Base-by-base conservation (phyloP, 495 filamentous ascomycete genomes). In the Annulohypoxylon stygium region DNA sequence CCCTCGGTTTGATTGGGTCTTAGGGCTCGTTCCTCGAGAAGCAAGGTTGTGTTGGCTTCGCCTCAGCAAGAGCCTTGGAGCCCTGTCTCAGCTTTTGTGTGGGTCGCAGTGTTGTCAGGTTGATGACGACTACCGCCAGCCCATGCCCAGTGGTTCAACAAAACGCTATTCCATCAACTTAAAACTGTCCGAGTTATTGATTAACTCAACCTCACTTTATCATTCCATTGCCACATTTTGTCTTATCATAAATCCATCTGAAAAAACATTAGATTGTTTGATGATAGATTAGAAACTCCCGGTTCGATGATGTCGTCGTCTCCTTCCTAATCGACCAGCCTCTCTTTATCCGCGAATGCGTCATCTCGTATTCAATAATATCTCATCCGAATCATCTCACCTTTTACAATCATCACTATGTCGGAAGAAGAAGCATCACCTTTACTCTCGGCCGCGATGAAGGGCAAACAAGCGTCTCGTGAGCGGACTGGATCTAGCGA, bases 401-500 rank as follows among this genome's bases (percentile, higher is more conserved):
- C 39, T 47, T 18, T 18, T 53, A 18, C 11, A 63, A 18, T 30
- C 30, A 43, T 61, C 58, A 77, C n/a, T 45, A 88, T 88, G 86
- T 74, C 86, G 18, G 81, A 84, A 47, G 77, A 81, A 51, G 81
- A 84, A 66, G 73, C 80, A 54, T 78, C 84, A 12, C 83, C 82
- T 14, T 75, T 86, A 55, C 81, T 85, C 6, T 76, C 81, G 34
- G 68, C 76, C 37, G 71, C 65, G 12, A 59, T 48, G 47, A 75
- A 76, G 39, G 71, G 82, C 77, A 73, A 79, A 51, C 50, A 75
- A n/a, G 78, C 75, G 3, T 66, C 77, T 26, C 78, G 63, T 14
- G 58, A 70, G 14, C 75, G 74, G 6, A 65, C 78, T 9, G 76
- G 74, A 9, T 70, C 80, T 3, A 73, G 76, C 68, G 88, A 90